phyloP scores from a whole-genome alignment of 2,329 filamentous ascomycete species.

The Pestalotiopsis sp. region DNA sequence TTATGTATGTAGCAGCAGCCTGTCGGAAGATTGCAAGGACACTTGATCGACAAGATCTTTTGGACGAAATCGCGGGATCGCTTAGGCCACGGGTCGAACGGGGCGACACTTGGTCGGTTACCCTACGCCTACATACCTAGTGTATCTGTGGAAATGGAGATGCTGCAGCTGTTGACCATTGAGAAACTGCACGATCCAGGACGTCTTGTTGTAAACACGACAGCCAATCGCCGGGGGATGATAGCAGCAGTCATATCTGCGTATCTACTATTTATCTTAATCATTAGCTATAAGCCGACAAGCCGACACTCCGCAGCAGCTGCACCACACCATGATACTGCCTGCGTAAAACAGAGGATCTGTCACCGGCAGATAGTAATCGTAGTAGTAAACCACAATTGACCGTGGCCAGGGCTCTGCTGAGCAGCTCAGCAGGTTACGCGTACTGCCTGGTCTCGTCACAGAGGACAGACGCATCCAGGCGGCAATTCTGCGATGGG shows the following conservation, averaged over 20 bases:
- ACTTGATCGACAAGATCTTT: slow-evolving; percentile 7
- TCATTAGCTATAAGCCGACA: background rate
- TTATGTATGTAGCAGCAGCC: background rate
- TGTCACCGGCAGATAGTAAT: too few relatives aligned
- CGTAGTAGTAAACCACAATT: background rate
- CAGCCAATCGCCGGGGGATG: too few relatives aligned
- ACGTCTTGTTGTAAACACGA: too few relatives aligned
- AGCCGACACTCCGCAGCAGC: background rate
- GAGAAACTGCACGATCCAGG: too few relatives aligned
- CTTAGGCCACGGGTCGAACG: background rate
- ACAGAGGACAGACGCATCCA: slow-evolving; percentile 1
- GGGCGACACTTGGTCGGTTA: slow-evolving; percentile 5
- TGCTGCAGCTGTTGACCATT: too few relatives aligned
- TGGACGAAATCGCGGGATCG: slow-evolving; percentile 10
- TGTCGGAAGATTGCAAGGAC: background rate
- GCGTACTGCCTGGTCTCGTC: background rate
- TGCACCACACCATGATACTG: background rate
- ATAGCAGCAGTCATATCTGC: too few relatives aligned
- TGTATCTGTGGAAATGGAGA: background rate
- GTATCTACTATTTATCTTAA: too few relatives aligned
- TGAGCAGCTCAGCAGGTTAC: background rate
- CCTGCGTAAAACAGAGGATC: too few relatives aligned
- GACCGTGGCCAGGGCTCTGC: background rate
- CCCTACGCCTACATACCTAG: background rate
- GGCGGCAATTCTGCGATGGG: slow-evolving; percentile 7